phyloP scores from a whole-genome alignment of 75 land plant species.

The Picea glauca region DNA sequence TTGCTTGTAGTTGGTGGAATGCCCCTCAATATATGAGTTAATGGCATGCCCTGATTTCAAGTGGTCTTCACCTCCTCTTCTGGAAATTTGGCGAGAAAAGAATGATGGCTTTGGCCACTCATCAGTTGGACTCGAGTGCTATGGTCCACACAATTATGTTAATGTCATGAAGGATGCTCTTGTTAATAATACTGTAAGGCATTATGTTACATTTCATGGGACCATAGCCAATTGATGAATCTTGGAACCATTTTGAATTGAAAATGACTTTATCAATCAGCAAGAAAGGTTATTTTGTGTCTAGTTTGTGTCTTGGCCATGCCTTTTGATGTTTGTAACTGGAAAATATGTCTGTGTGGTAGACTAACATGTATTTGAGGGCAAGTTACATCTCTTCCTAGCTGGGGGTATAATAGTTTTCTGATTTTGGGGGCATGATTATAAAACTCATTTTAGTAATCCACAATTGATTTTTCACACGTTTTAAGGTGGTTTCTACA shows the following conservation, averaged over 20 bases:
- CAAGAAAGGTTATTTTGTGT: not conserved
- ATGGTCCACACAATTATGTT: constrained; percentile 39
- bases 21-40: constrained; percentile 94
- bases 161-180: constrained; percentile 67
- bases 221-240: not conserved
- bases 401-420: not conserved
- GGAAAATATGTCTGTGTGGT: not conserved
- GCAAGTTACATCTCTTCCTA: constrained; percentile 3
- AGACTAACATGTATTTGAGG: not conserved
- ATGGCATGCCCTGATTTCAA: constrained; percentile 72
- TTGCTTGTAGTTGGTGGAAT: constrained; percentile 86
- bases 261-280: not conserved
- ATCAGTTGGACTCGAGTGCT: constrained; percentile 53
- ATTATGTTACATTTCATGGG: not conserved
- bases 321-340: not conserved
- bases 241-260: not conserved
- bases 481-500: constrained; percentile 14
- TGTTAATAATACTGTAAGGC: constrained; percentile 57
- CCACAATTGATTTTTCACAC: not conserved
- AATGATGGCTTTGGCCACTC: constrained; percentile 32
- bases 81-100: constrained; percentile 76
- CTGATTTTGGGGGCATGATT: not conserved
- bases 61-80: constrained; percentile 68
- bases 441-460: not conserved
- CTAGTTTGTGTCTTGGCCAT: not conserved